Percentiles rank a stretch among this genome's conserved stretches.
phyloP scores from a whole-genome alignment of 805 yeast genomes.

The Lipomyces spencermartinsiae region DNA sequence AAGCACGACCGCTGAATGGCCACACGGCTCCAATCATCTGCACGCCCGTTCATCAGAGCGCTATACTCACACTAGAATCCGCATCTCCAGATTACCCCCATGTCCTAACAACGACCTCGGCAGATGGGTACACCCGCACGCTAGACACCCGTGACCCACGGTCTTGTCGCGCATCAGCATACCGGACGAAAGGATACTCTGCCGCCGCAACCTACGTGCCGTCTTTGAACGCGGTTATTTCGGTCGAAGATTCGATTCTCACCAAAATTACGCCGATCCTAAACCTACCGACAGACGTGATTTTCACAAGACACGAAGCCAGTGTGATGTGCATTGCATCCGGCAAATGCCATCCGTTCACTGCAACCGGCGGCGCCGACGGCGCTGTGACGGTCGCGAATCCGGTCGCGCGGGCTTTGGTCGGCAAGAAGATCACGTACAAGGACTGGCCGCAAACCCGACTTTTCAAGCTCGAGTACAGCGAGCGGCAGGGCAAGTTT shows the following conservation, averaged over 20 bases:
- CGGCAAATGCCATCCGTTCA: conserved; percentile 31
- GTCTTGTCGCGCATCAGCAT: conserved; percentile 10
- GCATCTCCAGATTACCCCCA: conserved; percentile 11
- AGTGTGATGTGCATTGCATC: conserved; percentile 31
- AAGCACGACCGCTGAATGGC: background rate
- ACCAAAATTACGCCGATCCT: conserved; percentile 11
- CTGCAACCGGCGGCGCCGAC: conserved; percentile 32
- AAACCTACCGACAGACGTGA: background rate
- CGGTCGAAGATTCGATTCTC: conserved; percentile 13
- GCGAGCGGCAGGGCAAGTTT: conserved; percentile 13
- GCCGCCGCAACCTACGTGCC: conserved; percentile 1
- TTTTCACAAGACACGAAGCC: conserved; percentile 16
- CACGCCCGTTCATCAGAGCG: conserved; percentile 24
- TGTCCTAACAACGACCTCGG: conserved; percentile 24
- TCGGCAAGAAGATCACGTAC: conserved; percentile 3
- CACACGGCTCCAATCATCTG: conserved; percentile 20
- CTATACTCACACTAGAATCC: conserved; percentile 13
- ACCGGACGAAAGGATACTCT: conserved; percentile 17
- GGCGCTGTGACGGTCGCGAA: conserved; percentile 34
- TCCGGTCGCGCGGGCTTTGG: conserved; percentile 18
- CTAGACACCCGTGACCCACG: conserved; percentile 30
- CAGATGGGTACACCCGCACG: conserved; percentile 27
- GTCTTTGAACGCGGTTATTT: conserved; percentile 9
- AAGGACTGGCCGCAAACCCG: conserved; percentile 30
- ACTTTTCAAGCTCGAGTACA: conserved; percentile 10